Evolutionary conservation across 1,139 yeast species (phyloP).

Genomic region (Suzukiozyma palmioleophila): DNA sequence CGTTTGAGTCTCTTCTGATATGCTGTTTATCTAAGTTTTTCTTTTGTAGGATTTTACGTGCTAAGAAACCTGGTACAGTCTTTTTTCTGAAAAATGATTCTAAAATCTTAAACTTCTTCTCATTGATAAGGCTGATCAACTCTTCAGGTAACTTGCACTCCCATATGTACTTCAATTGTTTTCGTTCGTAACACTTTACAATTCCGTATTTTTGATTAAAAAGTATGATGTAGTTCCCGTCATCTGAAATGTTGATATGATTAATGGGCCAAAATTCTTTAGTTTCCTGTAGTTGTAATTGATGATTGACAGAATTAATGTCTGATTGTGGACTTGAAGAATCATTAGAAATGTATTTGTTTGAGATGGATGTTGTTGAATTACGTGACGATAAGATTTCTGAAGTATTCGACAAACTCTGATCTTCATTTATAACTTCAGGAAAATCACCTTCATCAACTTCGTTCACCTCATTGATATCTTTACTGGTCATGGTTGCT

Average conservation of each 20-base stretch:
- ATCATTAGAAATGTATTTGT: no score
- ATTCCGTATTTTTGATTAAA: constrained; percentile 46
- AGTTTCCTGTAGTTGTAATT: neutral
- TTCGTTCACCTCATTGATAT: no score
- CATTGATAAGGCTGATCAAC: constrained; percentile 20
- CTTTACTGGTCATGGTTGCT: no score
- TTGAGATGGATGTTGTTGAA: no score
- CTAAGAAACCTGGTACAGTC: constrained; percentile 47
- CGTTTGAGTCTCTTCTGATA: constrained; percentile 25
- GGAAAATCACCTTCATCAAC: no score
- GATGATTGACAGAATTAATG: no score
- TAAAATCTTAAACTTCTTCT: constrained; percentile 31
- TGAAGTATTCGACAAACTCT: no score
- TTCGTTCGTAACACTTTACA: constrained; percentile 58
- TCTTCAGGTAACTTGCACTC: constrained; percentile 20
- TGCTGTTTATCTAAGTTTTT: constrained; percentile 12
- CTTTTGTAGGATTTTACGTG: constrained; percentile 37
- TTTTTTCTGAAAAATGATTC: constrained; percentile 58
- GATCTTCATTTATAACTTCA: no score
- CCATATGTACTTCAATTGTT: constrained; percentile 52
- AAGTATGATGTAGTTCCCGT: constrained; percentile 57
- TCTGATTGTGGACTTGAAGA: neutral
- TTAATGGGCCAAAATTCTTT: constrained; percentile 66
- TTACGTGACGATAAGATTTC: no score
- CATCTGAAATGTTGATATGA: constrained; percentile 54